phyloP scores from a whole-genome alignment of 768 basidiomycete species.

The Collybiopsis luxurians region DNA sequence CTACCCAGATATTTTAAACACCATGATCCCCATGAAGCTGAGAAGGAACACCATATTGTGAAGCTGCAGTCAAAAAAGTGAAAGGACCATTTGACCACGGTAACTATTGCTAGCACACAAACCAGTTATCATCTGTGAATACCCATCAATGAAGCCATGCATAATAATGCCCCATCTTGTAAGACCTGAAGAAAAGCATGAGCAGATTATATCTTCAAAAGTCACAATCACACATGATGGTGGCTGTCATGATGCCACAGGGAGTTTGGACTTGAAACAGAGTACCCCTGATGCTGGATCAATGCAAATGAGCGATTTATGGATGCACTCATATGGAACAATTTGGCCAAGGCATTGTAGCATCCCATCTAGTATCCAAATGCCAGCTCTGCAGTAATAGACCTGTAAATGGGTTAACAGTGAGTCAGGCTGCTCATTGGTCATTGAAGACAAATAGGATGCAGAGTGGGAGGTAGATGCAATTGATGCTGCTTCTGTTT shows the following conservation, averaged over 20 bases:
- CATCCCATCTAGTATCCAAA: too few relatives aligned
- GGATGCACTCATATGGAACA: too few relatives aligned
- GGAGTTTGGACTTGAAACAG: conserved; percentile 12
- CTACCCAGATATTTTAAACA: conserved; percentile 24
- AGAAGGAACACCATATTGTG: conserved; percentile 17
- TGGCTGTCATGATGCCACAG: conserved; percentile 16
- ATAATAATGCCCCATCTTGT: conserved; percentile 27
- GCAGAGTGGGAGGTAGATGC: background rate
- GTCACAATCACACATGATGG: conserved; percentile 9
- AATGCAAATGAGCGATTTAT: too few relatives aligned
- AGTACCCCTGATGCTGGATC: too few relatives aligned
- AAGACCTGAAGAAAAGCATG: conserved; percentile 14
- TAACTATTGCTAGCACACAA: conserved; percentile 18
- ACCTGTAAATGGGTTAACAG: too few relatives aligned
- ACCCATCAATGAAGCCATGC: conserved; percentile 30
- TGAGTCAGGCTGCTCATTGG: conserved; percentile 24
- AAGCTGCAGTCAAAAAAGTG: conserved; percentile 16
- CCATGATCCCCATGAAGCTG: conserved; percentile 21
- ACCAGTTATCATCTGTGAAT: conserved; percentile 15
- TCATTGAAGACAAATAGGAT: background rate
- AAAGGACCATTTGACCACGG: conserved; percentile 11
- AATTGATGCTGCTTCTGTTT: conserved; percentile 31
- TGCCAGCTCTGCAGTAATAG: too few relatives aligned
- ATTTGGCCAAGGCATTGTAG: too few relatives aligned
- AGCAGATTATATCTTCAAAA: background rate